Evolutionary conservation across 768 basidiomycete species (phyloP), one percentile per base, ranked within the genome.

Genomic region (Gloeopeniophorella convolvens): DNA sequence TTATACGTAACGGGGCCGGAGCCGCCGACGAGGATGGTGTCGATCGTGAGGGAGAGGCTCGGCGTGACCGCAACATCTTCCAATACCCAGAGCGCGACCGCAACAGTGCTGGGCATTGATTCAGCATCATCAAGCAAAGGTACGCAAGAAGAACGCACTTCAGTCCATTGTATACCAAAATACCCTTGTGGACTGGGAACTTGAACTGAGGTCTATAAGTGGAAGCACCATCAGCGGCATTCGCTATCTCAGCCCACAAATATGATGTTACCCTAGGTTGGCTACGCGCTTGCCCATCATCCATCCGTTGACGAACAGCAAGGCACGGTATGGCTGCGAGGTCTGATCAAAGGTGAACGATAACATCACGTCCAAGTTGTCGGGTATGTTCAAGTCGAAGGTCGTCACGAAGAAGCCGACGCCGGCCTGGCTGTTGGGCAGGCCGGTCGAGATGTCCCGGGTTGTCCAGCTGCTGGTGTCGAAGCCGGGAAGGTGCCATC

Each of bases 281-380:
- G 62, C 64, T 3, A 64, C 66, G 3, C 67, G 61, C 62, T 89
- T 90, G 8, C 89, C 89, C 78, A 87, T 87, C 78, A 85, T 83
- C 89, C 89, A 92, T 11, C 89, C 89, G 58, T 92, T 90, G 16
- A 91, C 83, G 51, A 86, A 90, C 34, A 91, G 57, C 36, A 79
- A 71, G 3, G 82, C 80, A 13, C 88, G 76, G 59, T 89, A 90
- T 20, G 85, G 74, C 59, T 85, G 80, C 4, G 73, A 73, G 5
- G 70, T 60, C 40, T 81, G 74, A 41, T 80, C 75, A 61, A 89
- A 90, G 1, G 73, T 78, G 61, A 90, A 87, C 12, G 83, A 84
- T 58, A 90, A 67, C 55, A 78, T 77, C 4, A 79, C 75, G 59
- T 91, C 89, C n/a, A 78, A 65, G 18, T 73, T 79, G 10, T 63